Evolutionary conservation across 2,329 filamentous ascomycete genomes (phyloP), one percentile per base, ranked within the genome.

Genomic region (Exophiala viscosa): DNA sequence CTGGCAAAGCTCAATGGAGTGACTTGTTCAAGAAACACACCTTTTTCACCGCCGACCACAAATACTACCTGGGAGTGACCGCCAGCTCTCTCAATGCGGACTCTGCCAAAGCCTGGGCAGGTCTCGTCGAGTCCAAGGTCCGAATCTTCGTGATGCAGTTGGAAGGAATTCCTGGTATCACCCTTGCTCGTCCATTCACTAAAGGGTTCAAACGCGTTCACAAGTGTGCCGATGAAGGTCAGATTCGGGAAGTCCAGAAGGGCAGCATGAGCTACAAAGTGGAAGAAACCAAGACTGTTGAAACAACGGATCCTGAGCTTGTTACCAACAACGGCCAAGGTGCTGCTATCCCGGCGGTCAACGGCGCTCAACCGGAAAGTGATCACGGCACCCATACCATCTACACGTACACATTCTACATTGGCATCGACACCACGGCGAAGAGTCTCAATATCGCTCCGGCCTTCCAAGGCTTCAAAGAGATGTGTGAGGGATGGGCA

Each of bases 371-470:
- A 7, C 60, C 63, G 13, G 64, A 70, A 38, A 65, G 68, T 36
- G 69, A 69, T 36, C 68, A 73, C 20, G 70, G 73, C 55, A 70
- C 72, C 32, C 70, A 73, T 48, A 78, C 76, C 41, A 73, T 97
- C 23, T 95, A 88, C 67, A 97, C 92, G 0, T 90, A 90, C 18
- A 96, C 91, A 1, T 92, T 91, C 69, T 99, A 97, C 67, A 90
- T 99, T 65, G 93, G 93, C 59, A 67, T 64, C 50, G 58, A 60
- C 64, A 60, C 64, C 70, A 73, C 72, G 54, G 69, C 71, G 31
- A 71, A 74, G 18, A 75, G 74, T 40, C 66, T 80, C 57, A 76
- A 80, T 62, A 76, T 80, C 38, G 78, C 91, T 15, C 86, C 82
- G 63, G 86, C 93, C 62, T 90, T 95, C 23, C 81, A 87, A 48